Evolutionary conservation across 2,329 filamentous ascomycete species (phyloP), one percentile per base, ranked within the genome.

Genomic region (Calonectria crousiana): DNA sequence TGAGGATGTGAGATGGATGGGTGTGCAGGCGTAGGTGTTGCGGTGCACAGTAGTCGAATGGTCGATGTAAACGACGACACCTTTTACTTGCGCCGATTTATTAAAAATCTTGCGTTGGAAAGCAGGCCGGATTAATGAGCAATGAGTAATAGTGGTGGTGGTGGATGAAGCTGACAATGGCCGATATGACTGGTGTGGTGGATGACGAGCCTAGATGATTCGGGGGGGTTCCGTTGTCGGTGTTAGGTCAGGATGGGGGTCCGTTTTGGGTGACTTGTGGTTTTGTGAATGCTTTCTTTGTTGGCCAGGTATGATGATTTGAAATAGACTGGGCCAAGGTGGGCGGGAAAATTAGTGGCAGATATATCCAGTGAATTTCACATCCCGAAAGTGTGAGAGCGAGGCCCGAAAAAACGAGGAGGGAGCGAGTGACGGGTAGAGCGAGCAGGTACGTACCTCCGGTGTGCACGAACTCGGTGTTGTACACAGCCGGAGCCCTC

Each of bases 171-270:
- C 52, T 69, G 65, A 38, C 56, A 41, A 36, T 64, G 36, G 26
- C 32, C 36, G 38, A 47, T 60, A 67, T 64, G 56, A 69, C 65
- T 72, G 70, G 51, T 72, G 68, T 53, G 38, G 66, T 56, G 38
- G 67, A 62, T 62, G 38, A 69, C n/a, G 30, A 66, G 49, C 28
- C 56, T 66, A 38, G 26, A 56, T 71, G 69, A 38, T 73, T 76
- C 70, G 73, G 34, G 51, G 34, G 52, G 23, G 38, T 75, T 76
- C 73, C 56, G 70, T 67, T 62, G 60, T 71, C 62, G 74, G 65
- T 23, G 56, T 71, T 69, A 65, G 23, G 56, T 64, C 51, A 36
- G 56, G 66, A 49, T 52, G 53, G 41, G 23, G 41, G 41, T 67
- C 60, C 28, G 62, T 53, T 47, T 51, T 44, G 13, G 26, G 47